Percentiles rank a stretch among this genome's conserved stretches.
phyloP scores from a whole-genome alignment of 768 basidiomycete species.

The Mycena vulgaris region DNA sequence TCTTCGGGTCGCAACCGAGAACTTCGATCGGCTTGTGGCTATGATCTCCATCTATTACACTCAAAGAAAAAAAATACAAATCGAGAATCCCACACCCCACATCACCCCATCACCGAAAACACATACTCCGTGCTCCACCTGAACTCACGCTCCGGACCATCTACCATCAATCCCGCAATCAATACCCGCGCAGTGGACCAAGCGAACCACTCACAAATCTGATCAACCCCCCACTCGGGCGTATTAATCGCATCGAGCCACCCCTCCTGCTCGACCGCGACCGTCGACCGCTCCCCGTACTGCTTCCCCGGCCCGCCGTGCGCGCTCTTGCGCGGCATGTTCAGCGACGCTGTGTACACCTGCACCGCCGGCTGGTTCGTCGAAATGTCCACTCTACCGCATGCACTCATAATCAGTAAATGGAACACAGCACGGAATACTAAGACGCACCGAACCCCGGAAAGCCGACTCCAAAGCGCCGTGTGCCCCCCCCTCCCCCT shows the following conservation, averaged over 20 bases:
- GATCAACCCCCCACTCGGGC: constrained; percentile 68
- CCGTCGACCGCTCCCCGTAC: constrained; percentile 60
- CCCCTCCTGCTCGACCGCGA: constrained; percentile 69
- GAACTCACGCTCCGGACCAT: constrained; percentile 59
- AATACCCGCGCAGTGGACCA: not conserved
- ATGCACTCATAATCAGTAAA: not conserved
- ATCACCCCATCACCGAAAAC: constrained; percentile 56
- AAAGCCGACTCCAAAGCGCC: constrained; percentile 62
- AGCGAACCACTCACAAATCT: constrained; percentile 67
- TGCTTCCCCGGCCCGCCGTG: constrained; percentile 63
- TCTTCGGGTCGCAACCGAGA: not conserved
- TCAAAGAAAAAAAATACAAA: not conserved
- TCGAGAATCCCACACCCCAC: not conserved
- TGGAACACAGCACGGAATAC: not conserved
- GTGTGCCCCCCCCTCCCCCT: constrained; percentile 45
- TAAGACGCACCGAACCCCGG: constrained; percentile 66
- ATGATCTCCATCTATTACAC: no score
- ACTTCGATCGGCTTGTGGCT: no score
- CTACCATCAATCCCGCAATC: constrained; percentile 40
- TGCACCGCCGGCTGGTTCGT: constrained; percentile 68
- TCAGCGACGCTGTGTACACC: constrained; percentile 63
- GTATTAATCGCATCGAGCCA: constrained; percentile 71
- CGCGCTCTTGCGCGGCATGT: constrained; percentile 61
- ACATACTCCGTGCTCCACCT: constrained; percentile 64
- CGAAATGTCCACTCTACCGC: constrained; percentile 60